Base-by-base conservation (phyloP, 139 green algal species). In the Auxenochlorella protothecoides region DNA sequence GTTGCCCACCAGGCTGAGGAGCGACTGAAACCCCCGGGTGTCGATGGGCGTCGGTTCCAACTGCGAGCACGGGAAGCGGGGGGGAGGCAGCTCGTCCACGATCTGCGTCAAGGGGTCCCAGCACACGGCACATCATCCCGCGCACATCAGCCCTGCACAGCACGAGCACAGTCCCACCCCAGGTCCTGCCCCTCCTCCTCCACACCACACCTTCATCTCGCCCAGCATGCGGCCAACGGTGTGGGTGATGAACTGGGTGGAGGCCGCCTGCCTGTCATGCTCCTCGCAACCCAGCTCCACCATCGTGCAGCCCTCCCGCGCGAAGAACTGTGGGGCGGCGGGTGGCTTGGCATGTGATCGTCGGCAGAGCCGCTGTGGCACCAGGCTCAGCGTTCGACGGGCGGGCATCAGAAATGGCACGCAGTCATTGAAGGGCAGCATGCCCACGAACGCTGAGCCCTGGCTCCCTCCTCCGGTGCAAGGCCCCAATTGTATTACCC, bases 221-320 rank as follows among this genome's bases (percentile, higher is more conserved):
- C 91, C 91, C 70, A 97, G 82, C 73, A 94, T 80, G 13, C 90
- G 82, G 13, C 92, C 90, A 11, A 98, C 89, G 2, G 95, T 99
- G 85, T 99, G 95, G 14, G 95, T 99, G 62, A 99, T 92, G 85
- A 99, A 99, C 81, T 99, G 95, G 2, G 88, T 97, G 73, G 80
- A 87, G 11, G 95, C 95, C 0, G 95, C 93, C 61, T 92, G 83
- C 13, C 84, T 78, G 86, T 99, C 95, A 74, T 98, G 95, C 83
- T 97, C 91, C 74, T 98, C 93, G 79, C 93, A 99, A 12, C 82
- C 88, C 92, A 98, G 98, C 81, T 97, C 89, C 63, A 97, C 91
- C 93, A 98, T 98, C 60, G 83, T 78, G 85, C 93, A 99, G 3
- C 91, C 94, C 84, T 97, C 86, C 12, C 63, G 10, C 75, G 75